phyloP scores from a whole-genome alignment of 75 land plant genomes.

The Cryptomeria japonica region DNA sequence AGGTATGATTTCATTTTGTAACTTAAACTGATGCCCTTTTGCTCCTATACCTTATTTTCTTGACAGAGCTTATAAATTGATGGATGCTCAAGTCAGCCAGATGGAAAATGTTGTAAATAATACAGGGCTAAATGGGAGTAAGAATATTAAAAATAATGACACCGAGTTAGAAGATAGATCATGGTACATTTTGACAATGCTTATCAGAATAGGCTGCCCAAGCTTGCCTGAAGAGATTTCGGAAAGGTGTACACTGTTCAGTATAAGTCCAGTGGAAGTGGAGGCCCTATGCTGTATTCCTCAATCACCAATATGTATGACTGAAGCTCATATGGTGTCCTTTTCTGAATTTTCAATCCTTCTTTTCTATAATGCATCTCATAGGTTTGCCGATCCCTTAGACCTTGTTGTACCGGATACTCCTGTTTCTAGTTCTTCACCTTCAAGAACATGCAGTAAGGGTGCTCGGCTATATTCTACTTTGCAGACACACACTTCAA shows the following conservation, averaged over 20 bases:
- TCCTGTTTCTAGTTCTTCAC: background rate
- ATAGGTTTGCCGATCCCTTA: background rate
- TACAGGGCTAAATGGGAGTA: background rate
- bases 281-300: constrained; percentile 10
- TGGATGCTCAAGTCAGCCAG: background rate
- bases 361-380: background rate
- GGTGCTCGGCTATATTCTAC: background rate
- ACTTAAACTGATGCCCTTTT: background rate
- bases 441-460: constrained; percentile 8
- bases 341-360: background rate
- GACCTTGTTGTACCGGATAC: constrained; percentile 11
- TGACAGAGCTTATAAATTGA: background rate
- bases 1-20: background rate
- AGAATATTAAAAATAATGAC: background rate
- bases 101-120: background rate
- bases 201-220: constrained; percentile 7
- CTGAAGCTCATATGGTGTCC: constrained; percentile 4
- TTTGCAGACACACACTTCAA: background rate
- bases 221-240: constrained; percentile 1
- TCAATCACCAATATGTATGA: constrained; percentile 8
- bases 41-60: background rate
- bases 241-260: background rate
- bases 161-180: constrained; percentile 3
- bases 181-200: constrained; percentile 7
- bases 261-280: constrained; percentile 6